Base-by-base conservation (phyloP, 371 early-diverging fungal species). In the Nosema muscidifuracis region DNA sequence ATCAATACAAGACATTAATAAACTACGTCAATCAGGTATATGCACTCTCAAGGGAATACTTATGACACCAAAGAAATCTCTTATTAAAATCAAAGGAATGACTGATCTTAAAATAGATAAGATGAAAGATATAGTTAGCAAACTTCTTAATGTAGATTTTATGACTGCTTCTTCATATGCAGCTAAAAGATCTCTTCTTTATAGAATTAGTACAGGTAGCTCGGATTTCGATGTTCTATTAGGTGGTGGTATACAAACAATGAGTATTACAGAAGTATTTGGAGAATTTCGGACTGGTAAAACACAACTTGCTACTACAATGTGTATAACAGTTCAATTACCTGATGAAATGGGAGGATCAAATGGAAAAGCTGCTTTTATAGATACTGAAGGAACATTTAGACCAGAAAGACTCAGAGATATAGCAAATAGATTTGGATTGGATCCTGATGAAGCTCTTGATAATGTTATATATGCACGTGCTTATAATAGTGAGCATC, bases 201-300 rank as follows among this genome's bases (percentile, higher is more conserved):
- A 93, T 22, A 87, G 86, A 61, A 88, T 97, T 31, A 90, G 90
- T 0, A 97, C 96, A 0, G 99, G 99, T 0, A 91, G 93, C 0
- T 87, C 87, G 26, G 95, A 94, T 76, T 84, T 98, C 12, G 94
- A 97, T 84, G 89, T 90, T 75, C 85, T 95, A 22, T 85, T 98
- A 18, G 93, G 92, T 65, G 90, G 92, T 60, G 99, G 99, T 22
- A 87, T 98, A 62, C 97, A 98, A 81, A 93, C 95, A 1, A 96
- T 97, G 0, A 87, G 90, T 4, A 96, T 98, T 65, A 98, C 99
- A 18, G 99, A 98, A 80, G 85, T 97, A 1, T 98, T 95, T 88
- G 99, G 99, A 26, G 99, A 98, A 83, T 98, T 97, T 81, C 86
- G 99, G 75, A 97, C 99, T 0, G 99, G 99, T 76, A 98, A 98